Conservation (phyloP, 139 green algal genomes). For the Gonium pectorale region DNA sequence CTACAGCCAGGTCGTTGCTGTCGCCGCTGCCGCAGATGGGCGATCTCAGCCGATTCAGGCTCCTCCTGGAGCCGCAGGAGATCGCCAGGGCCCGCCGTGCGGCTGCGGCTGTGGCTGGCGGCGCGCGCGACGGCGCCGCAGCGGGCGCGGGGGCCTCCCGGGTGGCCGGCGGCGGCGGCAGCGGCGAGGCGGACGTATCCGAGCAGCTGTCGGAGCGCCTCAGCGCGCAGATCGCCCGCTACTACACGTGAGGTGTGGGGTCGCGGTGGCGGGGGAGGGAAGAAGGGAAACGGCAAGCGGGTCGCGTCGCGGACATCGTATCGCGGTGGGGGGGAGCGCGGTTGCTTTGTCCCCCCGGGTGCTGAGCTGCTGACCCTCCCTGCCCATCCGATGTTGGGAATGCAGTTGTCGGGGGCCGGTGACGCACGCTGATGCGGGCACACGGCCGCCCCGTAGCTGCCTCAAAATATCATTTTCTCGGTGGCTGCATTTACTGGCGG, state of each 20-base stretch:
- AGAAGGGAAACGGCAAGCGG: background rate
- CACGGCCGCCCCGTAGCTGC: too few relatives aligned
- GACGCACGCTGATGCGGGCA: too few relatives aligned
- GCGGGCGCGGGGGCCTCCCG: background rate
- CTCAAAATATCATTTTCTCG: too few relatives aligned
- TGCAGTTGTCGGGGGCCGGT: too few relatives aligned
- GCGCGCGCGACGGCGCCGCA: background rate
- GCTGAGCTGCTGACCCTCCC: too few relatives aligned
- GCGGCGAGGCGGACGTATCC: background rate
- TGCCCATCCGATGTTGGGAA: too few relatives aligned
- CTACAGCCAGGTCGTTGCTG: background rate
- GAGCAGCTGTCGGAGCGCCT: conserved; percentile 16
- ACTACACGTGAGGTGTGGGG: conserved; percentile 9
- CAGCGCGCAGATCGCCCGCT: background rate
- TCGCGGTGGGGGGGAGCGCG: background rate
- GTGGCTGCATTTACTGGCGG: too few relatives aligned
- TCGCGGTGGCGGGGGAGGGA: background rate
- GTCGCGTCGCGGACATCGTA: too few relatives aligned
- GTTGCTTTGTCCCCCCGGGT: background rate
- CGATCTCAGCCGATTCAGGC: conserved; percentile 6
- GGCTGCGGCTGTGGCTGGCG: background rate
- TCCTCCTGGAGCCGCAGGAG: background rate
- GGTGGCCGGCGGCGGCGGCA: background rate
- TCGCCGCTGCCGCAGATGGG: conserved; percentile 1
- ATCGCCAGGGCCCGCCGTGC: background rate